Conservation (phyloP, 108 stramenopile species). For the Fragilariopsis cylindrus region DNA sequence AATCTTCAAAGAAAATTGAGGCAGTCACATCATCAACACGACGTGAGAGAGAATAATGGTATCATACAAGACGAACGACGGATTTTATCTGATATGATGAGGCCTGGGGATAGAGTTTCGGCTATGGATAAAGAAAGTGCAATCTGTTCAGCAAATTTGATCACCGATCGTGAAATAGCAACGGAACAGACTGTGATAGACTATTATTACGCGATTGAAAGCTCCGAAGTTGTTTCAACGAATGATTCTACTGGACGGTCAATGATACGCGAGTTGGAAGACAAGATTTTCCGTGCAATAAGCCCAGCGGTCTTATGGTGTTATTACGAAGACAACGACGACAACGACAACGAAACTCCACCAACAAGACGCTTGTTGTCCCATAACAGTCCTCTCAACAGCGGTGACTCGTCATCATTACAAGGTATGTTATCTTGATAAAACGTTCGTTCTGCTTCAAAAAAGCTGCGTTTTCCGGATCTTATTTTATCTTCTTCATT, state of each 20-base stretch:
- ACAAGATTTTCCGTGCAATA: slow-evolving; percentile 23
- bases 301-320: slow-evolving; percentile 34
- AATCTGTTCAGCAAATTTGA: slow-evolving; percentile 9
- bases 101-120: slow-evolving; percentile 25
- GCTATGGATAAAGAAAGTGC: slow-evolving; percentile 21
- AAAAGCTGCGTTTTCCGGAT: too few relatives aligned
- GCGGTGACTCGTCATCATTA: background rate
- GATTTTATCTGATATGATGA: slow-evolving; percentile 5
- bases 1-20: background rate
- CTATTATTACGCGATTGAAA: slow-evolving; percentile 34
- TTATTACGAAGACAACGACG: background rate
- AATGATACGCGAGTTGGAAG: slow-evolving; percentile 23
- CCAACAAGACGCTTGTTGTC: background rate
- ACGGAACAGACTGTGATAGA: slow-evolving; percentile 21
- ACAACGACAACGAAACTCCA: background rate
- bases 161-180: background rate
- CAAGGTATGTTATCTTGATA: background rate
- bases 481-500: background rate
- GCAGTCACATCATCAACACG: background rate
- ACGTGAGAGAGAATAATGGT: background rate
- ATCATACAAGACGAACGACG: background rate
- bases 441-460: background rate
- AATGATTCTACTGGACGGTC: background rate
- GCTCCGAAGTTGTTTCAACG: slow-evolving; percentile 1
- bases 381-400: background rate